These are phyloP conservation scores for Penicillium thymicola DNA, from an alignment of 2,329 filamentous ascomycete species.

Conservation along the genomic window DNA sequence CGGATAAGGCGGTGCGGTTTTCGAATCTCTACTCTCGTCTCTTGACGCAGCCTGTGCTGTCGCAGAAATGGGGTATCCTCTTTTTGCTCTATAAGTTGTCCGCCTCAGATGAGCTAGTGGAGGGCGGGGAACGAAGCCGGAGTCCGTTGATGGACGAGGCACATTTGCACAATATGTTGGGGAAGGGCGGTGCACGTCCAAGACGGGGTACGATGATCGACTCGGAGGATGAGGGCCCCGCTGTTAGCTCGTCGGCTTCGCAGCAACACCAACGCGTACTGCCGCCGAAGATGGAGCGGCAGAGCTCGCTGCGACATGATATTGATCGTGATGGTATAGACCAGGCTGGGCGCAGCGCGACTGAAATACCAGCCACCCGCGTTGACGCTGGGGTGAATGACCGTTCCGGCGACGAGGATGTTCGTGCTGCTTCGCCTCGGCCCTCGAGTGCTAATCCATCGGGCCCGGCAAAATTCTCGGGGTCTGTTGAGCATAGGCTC, in stretches of 20 bases:
- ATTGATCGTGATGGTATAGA: constrained; percentile 21
- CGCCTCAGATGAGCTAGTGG: constrained; percentile 49
- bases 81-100: constrained; percentile 84
- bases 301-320: constrained; percentile 24
- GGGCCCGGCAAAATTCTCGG: constrained; percentile 41
- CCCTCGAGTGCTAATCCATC: constrained; percentile 29
- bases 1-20: constrained; percentile 74
- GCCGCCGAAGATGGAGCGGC: constrained; percentile 24
- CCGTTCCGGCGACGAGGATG: constrained; percentile 18
- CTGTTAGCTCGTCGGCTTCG: constrained; percentile 42
- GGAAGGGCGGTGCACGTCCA: constrained; percentile 21
- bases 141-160: constrained; percentile 42
- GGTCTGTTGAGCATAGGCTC: constrained; percentile 64
- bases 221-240: constrained; percentile 37
- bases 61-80: constrained; percentile 95
- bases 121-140: constrained; percentile 30
- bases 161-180: constrained; percentile 39
- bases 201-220: constrained; percentile 24
- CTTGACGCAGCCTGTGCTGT: constrained; percentile 83
- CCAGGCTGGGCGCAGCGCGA: constrained; percentile 16
- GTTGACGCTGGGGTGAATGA: constrained; percentile 22
- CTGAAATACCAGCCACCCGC: constrained; percentile 19
- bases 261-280: constrained; percentile 23
- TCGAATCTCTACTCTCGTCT: constrained; percentile 87
- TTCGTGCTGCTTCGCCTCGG: constrained; percentile 16